These are phyloP conservation scores for Fistulifera pelliculosa DNA, from an alignment of 108 stramenopile genomes.

Conservation along the genomic window DNA sequence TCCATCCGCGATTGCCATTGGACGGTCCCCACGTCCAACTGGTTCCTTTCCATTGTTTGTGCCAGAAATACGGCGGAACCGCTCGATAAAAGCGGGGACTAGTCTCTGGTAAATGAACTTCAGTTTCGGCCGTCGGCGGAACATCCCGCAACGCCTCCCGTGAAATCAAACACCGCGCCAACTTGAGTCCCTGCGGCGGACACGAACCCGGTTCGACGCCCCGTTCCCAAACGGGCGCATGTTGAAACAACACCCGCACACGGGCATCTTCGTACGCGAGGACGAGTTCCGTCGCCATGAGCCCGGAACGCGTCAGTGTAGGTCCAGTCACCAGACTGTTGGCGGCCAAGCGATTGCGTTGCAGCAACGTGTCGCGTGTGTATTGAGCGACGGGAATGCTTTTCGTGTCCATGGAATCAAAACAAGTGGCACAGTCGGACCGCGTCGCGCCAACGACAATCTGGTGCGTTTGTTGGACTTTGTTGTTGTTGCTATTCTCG, in stretches of 20 bases:
- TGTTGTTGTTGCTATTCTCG: slow-evolving; percentile 2
- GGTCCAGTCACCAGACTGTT: slow-evolving; percentile 65
- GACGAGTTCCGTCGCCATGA: slow-evolving; percentile 73
- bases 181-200: slow-evolving; percentile 74
- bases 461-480: slow-evolving; percentile 53
- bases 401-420: slow-evolving; percentile 52
- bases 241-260: slow-evolving; percentile 72
- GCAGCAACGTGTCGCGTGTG: slow-evolving; percentile 26
- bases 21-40: slow-evolving; percentile 80
- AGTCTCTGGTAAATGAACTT: slow-evolving; percentile 16
- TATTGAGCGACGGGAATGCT: slow-evolving; percentile 58
- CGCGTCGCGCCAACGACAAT: slow-evolving; percentile 57
- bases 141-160: slow-evolving; percentile 46
- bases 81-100: slow-evolving; percentile 44
- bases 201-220: slow-evolving; percentile 67
- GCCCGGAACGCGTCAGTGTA: slow-evolving; percentile 46
- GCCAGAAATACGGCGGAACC: slow-evolving; percentile 76
- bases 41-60: slow-evolving; percentile 71
- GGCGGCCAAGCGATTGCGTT: slow-evolving; percentile 21
- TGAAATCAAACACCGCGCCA: slow-evolving; percentile 65
- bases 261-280: slow-evolving; percentile 65
- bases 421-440: slow-evolving; percentile 75
- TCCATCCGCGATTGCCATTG: slow-evolving; percentile 76
- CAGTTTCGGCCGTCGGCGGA: slow-evolving; percentile 54
- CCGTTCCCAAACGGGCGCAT: slow-evolving; percentile 79